Percentiles rank a stretch among this genome's conserved stretches.
Conservation (phyloP, 139 green algal species). For the Pedinophyceae sp. region DNA sequence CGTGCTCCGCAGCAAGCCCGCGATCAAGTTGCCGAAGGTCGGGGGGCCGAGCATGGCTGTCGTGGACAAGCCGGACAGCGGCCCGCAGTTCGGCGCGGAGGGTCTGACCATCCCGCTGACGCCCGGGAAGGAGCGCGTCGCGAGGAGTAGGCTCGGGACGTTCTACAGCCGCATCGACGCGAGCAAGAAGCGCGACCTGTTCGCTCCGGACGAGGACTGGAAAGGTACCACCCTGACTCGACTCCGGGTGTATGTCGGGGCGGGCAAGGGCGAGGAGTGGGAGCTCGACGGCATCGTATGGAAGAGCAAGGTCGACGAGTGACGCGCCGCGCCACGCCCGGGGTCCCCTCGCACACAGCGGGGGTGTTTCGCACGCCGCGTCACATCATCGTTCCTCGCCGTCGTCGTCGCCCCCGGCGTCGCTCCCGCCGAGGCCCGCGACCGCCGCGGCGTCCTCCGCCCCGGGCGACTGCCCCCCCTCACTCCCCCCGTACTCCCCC, state of each 20-base stretch:
- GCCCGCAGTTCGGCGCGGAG: conserved; percentile 50
- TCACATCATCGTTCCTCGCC: too few species aligned
- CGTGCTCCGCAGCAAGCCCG: too few species aligned
- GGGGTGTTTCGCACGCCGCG: too few species aligned
- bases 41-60: conserved; percentile 37
- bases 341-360: too few species aligned
- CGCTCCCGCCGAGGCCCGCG: too few species aligned
- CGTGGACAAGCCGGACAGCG: conserved; percentile 29
- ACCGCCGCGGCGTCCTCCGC: too few species aligned
- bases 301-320: conserved; percentile 17
- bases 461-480: too few species aligned
- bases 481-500: too few species aligned
- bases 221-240: background rate
- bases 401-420: too few species aligned
- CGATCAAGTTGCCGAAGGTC: conserved; percentile 54
- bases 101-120: conserved; percentile 37
- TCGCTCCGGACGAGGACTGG: background rate
- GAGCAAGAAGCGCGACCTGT: background rate
- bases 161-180: background rate
- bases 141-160: background rate
- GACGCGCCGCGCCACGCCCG: too few species aligned
- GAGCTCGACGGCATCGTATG: conserved; percentile 37
- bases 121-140: background rate
- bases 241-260: conserved; percentile 19
- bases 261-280: conserved; percentile 23